Evolutionary conservation across 129 eudicot species (phyloP).

Genomic region (Logfia minima): DNA sequence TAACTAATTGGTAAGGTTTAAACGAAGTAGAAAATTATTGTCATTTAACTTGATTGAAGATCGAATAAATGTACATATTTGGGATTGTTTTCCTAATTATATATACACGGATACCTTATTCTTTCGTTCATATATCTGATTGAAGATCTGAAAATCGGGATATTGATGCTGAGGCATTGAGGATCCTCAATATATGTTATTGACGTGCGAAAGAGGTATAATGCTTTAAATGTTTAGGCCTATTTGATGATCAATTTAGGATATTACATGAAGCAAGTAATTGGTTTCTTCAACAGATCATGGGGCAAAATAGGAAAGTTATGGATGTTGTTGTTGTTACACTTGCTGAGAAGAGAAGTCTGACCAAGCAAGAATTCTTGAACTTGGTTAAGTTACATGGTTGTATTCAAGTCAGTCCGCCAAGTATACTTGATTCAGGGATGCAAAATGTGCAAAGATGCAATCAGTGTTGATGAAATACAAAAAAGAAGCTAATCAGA

Average conservation of each 20-base stretch:
- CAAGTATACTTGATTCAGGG: slow-evolving; percentile 70
- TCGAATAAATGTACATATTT: slow-evolving; percentile 55
- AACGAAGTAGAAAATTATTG: background rate
- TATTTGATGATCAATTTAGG: slow-evolving; percentile 13
- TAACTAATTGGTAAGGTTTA: slow-evolving; percentile 56
- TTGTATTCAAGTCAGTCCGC: slow-evolving; percentile 56
- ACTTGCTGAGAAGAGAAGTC: slow-evolving; percentile 66
- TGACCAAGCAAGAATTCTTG: slow-evolving; percentile 69
- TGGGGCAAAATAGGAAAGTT: slow-evolving; percentile 62
- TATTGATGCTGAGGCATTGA: slow-evolving; percentile 72
- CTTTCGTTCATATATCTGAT: slow-evolving; percentile 12
- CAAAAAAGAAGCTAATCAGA: slow-evolving; percentile 39
- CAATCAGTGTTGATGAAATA: slow-evolving; percentile 44
- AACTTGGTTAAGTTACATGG: slow-evolving; percentile 70
- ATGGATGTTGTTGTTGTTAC: slow-evolving; percentile 70
- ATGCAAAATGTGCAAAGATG: slow-evolving; percentile 47
- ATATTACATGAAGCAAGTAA: background rate
- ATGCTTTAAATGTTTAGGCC: background rate
- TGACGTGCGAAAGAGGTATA: slow-evolving; percentile 74
- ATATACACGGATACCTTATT: slow-evolving; percentile 6
- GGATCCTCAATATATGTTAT: slow-evolving; percentile 66
- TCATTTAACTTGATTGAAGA: slow-evolving; percentile 22
- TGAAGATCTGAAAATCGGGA: slow-evolving; percentile 43
- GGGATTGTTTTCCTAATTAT: slow-evolving; percentile 1
- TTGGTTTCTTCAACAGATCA: slow-evolving; percentile 44